Evolutionary conservation across 352 stramenopile genomes (phyloP).

Genomic region (Globisporangium solare): DNA sequence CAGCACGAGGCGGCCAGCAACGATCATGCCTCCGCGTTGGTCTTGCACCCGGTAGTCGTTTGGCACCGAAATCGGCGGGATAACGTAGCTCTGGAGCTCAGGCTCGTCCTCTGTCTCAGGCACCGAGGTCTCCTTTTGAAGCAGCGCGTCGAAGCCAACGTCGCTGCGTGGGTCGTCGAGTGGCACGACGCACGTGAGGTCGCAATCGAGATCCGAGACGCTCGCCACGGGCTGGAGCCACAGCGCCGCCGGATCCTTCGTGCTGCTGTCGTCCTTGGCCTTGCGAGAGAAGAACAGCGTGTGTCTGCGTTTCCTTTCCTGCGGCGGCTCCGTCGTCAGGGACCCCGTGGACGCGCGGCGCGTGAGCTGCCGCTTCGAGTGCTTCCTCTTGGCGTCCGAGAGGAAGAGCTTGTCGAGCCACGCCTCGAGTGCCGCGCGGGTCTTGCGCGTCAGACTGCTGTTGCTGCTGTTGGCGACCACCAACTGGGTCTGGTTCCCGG

Average conservation of each 20-base stretch:
- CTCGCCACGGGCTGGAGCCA: constrained; percentile 6
- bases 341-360: constrained; percentile 8
- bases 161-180: not conserved
- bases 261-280: not conserved
- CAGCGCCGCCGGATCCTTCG: not conserved
- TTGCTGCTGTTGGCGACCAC: not conserved
- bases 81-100: constrained; percentile 16
- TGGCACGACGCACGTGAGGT: not conserved
- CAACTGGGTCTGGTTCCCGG: not conserved
- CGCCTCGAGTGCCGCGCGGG: constrained; percentile 1
- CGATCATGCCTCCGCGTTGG: constrained; percentile 40
- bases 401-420: constrained; percentile 8
- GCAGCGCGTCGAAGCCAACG: not conserved
- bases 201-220: constrained; percentile 4
- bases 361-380: not conserved
- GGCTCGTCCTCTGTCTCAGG: not conserved
- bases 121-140: not conserved
- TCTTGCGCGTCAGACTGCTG: constrained; percentile 3
- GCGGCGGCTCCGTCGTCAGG: not conserved
- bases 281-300: not conserved
- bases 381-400: not conserved
- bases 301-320: too few species aligned
- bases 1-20: constrained; percentile 38
- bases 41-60: constrained; percentile 46
- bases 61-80: constrained; percentile 46